Base-by-base conservation (phyloP, 2,329 filamentous ascomycete genomes). In the Fragosphaeria purpurea region DNA sequence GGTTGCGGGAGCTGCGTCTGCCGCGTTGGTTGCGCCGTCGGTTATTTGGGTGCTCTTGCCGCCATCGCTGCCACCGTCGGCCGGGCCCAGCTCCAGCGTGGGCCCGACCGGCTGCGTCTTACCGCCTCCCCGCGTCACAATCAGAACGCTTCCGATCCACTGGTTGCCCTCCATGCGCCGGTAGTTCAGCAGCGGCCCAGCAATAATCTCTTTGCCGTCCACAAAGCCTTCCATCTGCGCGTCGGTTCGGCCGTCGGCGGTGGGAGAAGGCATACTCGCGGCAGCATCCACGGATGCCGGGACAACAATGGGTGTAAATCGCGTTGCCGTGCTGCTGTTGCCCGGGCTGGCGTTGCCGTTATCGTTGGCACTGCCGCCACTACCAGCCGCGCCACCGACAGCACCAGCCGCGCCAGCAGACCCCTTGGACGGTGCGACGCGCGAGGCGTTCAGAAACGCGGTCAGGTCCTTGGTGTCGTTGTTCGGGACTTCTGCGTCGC, bases 61-160 rank as follows among this genome's bases (percentile, higher is more conserved):
- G 44, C 61, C 65, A 46, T 63, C 65, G 46, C 59, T 60, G 38
- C 59, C 59, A 31, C 62, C 59, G 39, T 64, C 60, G 4, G 53
- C 57, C 40, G 48, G 69, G 37, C 76, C 76, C 47, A 82, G 60
- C 13, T 69, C 67, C 57, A 91, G 66, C 32, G 73, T 72, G 41
- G 94, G 80, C 55, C 76, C 70, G 48, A 71, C 64, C 1, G 76
- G 74, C 55, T 79, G 76, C 22, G 72, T 70, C 60, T 79, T 68
- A 52, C 76, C 81, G 31, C 85, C 85, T 5, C 88, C 85, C 47
- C 77, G 82, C 12, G 84, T 86, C 48, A 96, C 88, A 46, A 96
- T 71, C 59, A 96, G 70, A 7, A 95, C 86, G 64, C 88, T 95
- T 52, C 91, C 90, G 59, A 86, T 74, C 90, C 91, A 97, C 41